Conservation (phyloP, 768 basidiomycete species). For the Boletus rubroflammeus region DNA sequence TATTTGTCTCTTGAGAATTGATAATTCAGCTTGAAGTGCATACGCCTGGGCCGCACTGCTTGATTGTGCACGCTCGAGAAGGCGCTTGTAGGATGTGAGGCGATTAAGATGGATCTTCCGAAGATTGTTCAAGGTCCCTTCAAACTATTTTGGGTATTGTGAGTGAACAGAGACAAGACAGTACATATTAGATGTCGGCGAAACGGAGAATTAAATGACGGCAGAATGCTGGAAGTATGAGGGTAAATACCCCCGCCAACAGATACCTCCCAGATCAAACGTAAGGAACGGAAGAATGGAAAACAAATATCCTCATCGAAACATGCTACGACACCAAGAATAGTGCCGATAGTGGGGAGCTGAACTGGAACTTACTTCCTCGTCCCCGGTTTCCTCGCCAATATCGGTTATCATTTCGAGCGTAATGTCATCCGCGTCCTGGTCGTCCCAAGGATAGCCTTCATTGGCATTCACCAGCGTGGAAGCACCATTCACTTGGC, state of each 20-base stretch:
- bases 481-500: conserved; percentile 22
- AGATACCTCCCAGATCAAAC: neutral
- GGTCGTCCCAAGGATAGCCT: conserved; percentile 27
- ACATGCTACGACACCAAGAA: neutral
- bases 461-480: conserved; percentile 20
- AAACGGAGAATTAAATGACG: neutral
- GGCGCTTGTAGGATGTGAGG: conserved; percentile 69
- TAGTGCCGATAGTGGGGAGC: neutral
- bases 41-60: conserved; percentile 79
- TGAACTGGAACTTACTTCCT: conserved; percentile 48
- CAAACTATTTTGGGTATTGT: conserved; percentile 35
- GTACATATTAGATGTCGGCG: neutral
- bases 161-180: conserved; percentile 1
- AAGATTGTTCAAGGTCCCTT: conserved; percentile 40
- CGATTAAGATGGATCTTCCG: conserved; percentile 46
- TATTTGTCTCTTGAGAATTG: conserved; percentile 52
- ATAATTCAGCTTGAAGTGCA: conserved; percentile 78
- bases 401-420: conserved; percentile 66
- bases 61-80: conserved; percentile 78
- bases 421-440: conserved; percentile 58
- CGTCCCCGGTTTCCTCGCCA: conserved; percentile 62
- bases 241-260: neutral
- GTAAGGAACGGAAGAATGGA: neutral
- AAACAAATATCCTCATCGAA: neutral
- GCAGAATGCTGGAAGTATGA: neutral